Evolutionary conservation across 768 basidiomycete genomes (phyloP).

Genomic region (Termitomyces sp.): DNA sequence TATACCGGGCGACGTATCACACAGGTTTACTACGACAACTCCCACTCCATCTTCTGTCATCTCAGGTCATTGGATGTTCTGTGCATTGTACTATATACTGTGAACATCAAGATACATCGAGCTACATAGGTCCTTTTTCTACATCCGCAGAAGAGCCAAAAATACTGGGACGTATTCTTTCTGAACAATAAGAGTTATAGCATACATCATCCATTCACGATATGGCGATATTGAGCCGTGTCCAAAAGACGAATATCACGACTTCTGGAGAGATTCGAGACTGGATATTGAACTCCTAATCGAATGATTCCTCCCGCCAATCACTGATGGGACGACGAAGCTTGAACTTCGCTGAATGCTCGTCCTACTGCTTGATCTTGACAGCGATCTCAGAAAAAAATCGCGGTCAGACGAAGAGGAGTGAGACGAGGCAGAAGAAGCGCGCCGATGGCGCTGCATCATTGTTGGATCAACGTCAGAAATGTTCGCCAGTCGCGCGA

Average conservation of each 20-base stretch:
- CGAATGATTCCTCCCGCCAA: constrained; percentile 16
- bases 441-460: constrained; percentile 76
- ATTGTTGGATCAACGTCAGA: constrained; percentile 70
- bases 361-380: constrained; percentile 38
- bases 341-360: constrained; percentile 29
- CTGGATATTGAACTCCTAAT: constrained; percentile 18
- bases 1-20: no score
- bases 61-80: not conserved
- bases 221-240: not conserved
- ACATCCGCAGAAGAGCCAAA: not conserved
- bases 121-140: not conserved
- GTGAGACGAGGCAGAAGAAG: constrained; percentile 65
- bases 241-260: not conserved
- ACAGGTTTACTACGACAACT: not conserved
- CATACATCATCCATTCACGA: not conserved
- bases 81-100: no score
- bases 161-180: not conserved
- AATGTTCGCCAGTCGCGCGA: constrained; percentile 70
- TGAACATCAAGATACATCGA: not conserved
- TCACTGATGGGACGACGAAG: constrained; percentile 23
- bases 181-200: not conserved
- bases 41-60: not conserved
- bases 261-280: constrained; percentile 14
- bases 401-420: constrained; percentile 41
- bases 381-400: constrained; percentile 31